Conservation (phyloP, 805 yeast genomes). For the Wickerhamiella kurtzmanii region DNA sequence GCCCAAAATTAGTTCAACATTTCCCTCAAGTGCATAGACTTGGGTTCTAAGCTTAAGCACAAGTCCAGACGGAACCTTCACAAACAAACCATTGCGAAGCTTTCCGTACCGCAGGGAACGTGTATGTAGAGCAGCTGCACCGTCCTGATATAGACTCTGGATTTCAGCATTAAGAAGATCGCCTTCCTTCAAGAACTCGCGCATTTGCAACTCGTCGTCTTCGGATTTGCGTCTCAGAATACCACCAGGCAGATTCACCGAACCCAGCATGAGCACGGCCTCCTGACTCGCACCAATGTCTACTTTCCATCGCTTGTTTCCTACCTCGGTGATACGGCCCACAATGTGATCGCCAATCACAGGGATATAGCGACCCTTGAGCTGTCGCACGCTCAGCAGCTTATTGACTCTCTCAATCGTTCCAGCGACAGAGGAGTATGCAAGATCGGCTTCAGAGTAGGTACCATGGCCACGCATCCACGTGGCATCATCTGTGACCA, state of each 20-base stretch:
- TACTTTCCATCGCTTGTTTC: slow-evolving; percentile 89
- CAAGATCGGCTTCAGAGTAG: slow-evolving; percentile 46
- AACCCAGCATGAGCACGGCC: slow-evolving; percentile 84
- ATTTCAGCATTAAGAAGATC: slow-evolving; percentile 93
- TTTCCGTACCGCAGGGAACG: slow-evolving; percentile 93
- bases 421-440: slow-evolving; percentile 90
- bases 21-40: slow-evolving; percentile 83
- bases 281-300: slow-evolving; percentile 92
- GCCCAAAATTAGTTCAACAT: slow-evolving; percentile 78
- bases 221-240: slow-evolving; percentile 86
- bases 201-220: slow-evolving; percentile 92
- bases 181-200: slow-evolving; percentile 86
- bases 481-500: slow-evolving; percentile 85
- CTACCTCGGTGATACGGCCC: slow-evolving; percentile 89
- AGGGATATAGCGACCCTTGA: slow-evolving; percentile 78
- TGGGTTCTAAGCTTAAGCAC: slow-evolving; percentile 79
- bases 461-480: slow-evolving; percentile 99
- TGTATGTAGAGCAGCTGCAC: slow-evolving; percentile 87
- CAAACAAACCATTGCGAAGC: slow-evolving; percentile 75
- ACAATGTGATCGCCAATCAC: slow-evolving; percentile 94
- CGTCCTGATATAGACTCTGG: slow-evolving; percentile 77
- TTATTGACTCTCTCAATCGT: slow-evolving; percentile 74
- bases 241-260: slow-evolving; percentile 96
- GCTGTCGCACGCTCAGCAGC: slow-evolving; percentile 69
- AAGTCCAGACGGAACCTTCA: slow-evolving; percentile 69